phyloP scores from a whole-genome alignment of 1,284 basidiomycete species.

The Sporisorium sorghi region DNA sequence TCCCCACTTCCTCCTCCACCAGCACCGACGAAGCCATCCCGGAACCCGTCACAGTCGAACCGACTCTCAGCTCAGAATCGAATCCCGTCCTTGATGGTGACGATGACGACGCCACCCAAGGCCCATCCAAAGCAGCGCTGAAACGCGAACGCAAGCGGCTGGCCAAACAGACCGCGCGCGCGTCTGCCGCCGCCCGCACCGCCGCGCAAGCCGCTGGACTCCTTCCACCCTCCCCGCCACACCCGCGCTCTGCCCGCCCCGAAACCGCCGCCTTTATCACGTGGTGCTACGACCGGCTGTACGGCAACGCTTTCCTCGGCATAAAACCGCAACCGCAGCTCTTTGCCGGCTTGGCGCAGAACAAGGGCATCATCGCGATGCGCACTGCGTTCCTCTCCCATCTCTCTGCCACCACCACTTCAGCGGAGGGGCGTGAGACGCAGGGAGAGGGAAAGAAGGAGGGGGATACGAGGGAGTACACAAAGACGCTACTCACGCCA shows the following conservation, averaged over 20 bases:
- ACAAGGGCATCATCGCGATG: slow-evolving; percentile 85
- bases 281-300: slow-evolving; percentile 64
- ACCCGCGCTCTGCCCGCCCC: slow-evolving; percentile 52
- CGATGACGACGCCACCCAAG: no score
- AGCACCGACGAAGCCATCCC: not conserved
- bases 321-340: slow-evolving; percentile 76
- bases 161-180: slow-evolving; percentile 11
- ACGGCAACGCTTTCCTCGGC: slow-evolving; percentile 72
- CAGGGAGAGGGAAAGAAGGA: slow-evolving; percentile 25
- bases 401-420: slow-evolving; percentile 60
- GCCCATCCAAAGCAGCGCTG: slow-evolving; percentile 30
- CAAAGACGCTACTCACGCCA: slow-evolving; percentile 87
- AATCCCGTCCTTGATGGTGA: no score
- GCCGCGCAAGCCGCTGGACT: slow-evolving; percentile 33
- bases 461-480: slow-evolving; percentile 70
- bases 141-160: slow-evolving; percentile 34
- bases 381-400: slow-evolving; percentile 83
- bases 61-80: not conserved
- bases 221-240: slow-evolving; percentile 45
- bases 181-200: not conserved
- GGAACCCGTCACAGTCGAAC: not conserved
- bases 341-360: slow-evolving; percentile 78
- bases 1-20: not conserved
- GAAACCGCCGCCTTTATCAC: slow-evolving; percentile 62
- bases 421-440: slow-evolving; percentile 28